Evolutionary conservation across 805 yeast genomes (phyloP), one percentile per base, ranked within the genome.

Genomic region (Lipomyces orientalis): DNA sequence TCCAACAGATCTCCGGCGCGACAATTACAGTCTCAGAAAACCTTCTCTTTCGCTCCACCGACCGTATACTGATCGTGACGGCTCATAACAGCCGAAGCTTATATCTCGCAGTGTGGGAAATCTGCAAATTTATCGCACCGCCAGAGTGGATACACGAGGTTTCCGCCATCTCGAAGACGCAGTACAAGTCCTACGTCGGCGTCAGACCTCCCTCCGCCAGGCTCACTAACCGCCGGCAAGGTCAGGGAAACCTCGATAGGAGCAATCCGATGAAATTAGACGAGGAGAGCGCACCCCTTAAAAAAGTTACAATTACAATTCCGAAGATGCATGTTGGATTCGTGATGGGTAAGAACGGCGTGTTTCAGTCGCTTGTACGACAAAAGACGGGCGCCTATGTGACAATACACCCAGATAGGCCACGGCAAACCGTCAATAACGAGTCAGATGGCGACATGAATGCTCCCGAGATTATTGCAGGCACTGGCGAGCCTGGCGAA

Each of bases 31-130:
- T 43, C 49, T 43, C 49, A 8, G 9, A 43, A 16, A 43, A 43
- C 49, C 22, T 43, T 2, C 49, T 43, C 49, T n/a, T 5, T 14
- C 49, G 22, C 49, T 43, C 49, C n/a, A 43, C 49, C n/a, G 49
- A 43, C 10, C 49, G 49, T 16, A 43, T 43, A 16, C 49, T 43
- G 49, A 43, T n/a, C 10, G 22, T 43, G 19, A 43, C 49, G 19
- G 49, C 49, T 12, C 49, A 43, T 43, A 43, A n/a, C 49, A 43
- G n/a, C 49, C 49, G 49, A 43, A 43, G 49, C 22, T 43, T 43
- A n/a, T 43, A 43, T 43, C 22, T 43, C 22, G 49, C 49, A 16
- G 22, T n/a, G 49, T 43, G 49, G 49, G 49, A 43, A 43, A n/a
- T 43, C 22, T 12, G 49, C 49, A 43, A 43, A 22, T 43, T 43